phyloP scores from a whole-genome alignment of 306 rosid species.

The Purshia tridentata region DNA sequence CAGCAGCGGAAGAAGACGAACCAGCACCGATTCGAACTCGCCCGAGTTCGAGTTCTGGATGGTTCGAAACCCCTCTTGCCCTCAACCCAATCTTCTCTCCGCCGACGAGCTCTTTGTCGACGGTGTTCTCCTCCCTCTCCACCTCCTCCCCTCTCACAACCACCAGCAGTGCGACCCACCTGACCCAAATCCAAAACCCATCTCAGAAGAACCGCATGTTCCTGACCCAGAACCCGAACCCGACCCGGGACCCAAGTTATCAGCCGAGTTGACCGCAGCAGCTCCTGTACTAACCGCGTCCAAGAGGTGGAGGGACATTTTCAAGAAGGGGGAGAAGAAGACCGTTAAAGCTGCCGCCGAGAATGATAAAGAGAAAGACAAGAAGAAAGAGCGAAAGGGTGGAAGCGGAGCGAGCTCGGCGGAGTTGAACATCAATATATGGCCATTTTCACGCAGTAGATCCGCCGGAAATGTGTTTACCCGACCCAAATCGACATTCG shows the following conservation, averaged over 20 bases:
- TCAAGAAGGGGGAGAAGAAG: conserved; percentile 65
- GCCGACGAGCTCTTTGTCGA: conserved; percentile 92
- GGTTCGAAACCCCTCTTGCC: conserved; percentile 80
- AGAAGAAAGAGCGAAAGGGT: conserved; percentile 47
- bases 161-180: background rate
- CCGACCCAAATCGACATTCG: conserved; percentile 59
- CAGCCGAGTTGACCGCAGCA: conserved; percentile 19
- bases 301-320: conserved; percentile 86
- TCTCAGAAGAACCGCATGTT: conserved; percentile 12
- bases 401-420: conserved; percentile 52
- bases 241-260: conserved; percentile 33
- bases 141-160: conserved; percentile 33
- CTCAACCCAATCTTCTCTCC: conserved; percentile 70
- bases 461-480: conserved; percentile 74
- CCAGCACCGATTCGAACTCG: conserved; percentile 47
- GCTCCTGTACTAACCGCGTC: conserved; percentile 47
- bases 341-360: conserved; percentile 15
- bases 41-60: conserved; percentile 99
- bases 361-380: conserved; percentile 40
- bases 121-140: conserved; percentile 83
- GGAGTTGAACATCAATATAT: conserved; percentile 84
- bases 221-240: conserved; percentile 30
- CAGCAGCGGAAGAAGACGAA: conserved; percentile 18
- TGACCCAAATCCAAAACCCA: conserved; percentile 23
- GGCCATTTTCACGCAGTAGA: conserved; percentile 95